Evolutionary conservation across 177 flowering plant genomes (phyloP).

Genomic region (Tripterygium wilfordii): DNA sequence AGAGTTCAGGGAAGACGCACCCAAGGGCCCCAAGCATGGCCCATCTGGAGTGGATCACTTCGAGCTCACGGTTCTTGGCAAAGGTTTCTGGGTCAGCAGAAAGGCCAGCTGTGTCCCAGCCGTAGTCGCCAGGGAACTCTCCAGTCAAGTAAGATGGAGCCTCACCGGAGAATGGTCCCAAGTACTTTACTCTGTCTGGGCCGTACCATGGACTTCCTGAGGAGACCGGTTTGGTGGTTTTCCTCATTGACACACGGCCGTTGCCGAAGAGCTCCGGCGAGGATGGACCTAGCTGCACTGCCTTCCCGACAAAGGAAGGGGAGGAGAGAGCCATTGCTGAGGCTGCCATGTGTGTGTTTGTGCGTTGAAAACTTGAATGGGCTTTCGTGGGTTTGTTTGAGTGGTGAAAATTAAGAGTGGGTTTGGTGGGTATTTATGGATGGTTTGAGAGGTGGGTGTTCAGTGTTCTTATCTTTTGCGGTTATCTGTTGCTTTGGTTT

Average conservation of each 20-base stretch:
- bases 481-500: too few relatives aligned
- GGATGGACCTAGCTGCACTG: constrained; percentile 17
- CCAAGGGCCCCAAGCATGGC: too few relatives aligned
- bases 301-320: constrained; percentile 27
- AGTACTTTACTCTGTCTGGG: constrained; percentile 58
- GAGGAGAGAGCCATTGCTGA: constrained; percentile 57
- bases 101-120: constrained; percentile 75
- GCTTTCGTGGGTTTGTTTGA: background rate
- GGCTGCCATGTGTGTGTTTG: constrained; percentile 32
- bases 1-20: constrained; percentile 50
- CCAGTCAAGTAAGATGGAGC: constrained; percentile 59
- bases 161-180: constrained; percentile 68
- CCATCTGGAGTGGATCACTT: constrained; percentile 49
- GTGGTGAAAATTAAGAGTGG: background rate
- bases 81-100: constrained; percentile 66
- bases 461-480: too few relatives aligned
- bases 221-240: constrained; percentile 21
- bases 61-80: constrained; percentile 48
- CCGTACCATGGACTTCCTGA: constrained; percentile 64
- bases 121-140: constrained; percentile 76
- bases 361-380: background rate
- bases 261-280: constrained; percentile 14
- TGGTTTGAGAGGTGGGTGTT: too few relatives aligned
- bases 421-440: background rate
- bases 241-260: constrained; percentile 40